Conservation (phyloP, 805 yeast genomes). For the Metahyphopichia silvanorum region DNA sequence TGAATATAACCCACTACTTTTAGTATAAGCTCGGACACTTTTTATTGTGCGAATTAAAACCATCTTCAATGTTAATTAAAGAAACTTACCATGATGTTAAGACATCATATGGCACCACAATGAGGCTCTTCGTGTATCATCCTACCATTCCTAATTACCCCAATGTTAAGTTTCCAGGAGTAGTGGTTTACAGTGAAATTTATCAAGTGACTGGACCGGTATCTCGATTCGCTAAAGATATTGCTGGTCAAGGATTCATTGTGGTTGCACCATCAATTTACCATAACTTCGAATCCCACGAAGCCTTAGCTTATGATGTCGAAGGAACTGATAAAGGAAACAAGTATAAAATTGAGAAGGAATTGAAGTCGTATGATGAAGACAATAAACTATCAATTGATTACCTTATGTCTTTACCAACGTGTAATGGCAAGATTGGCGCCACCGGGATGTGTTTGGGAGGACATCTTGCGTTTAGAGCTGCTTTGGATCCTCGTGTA, state of each 20-base stretch:
- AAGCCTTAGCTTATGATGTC: slow-evolving; percentile 64
- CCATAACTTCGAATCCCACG: slow-evolving; percentile 66
- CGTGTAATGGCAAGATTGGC: slow-evolving; percentile 72
- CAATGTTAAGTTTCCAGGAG: slow-evolving; percentile 78
- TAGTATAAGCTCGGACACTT: too few species aligned
- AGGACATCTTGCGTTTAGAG: slow-evolving; percentile 75
- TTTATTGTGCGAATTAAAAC: too few species aligned
- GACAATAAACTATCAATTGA: slow-evolving; percentile 65
- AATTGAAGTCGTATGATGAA: slow-evolving; percentile 70
- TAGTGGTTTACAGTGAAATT: slow-evolving; percentile 73
- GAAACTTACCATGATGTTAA: slow-evolving; percentile 62
- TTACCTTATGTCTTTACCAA: slow-evolving; percentile 51
- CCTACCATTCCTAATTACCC: slow-evolving; percentile 74
- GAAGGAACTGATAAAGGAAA: slow-evolving; percentile 79
- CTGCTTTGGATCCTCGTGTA: slow-evolving; percentile 61
- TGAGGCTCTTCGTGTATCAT: slow-evolving; percentile 63
- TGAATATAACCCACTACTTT: too few species aligned
- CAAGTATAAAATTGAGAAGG: slow-evolving; percentile 60
- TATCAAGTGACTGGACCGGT: slow-evolving; percentile 86
- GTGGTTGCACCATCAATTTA: slow-evolving; percentile 79
- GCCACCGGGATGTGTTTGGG: slow-evolving; percentile 89
- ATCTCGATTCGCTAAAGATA: slow-evolving; percentile 68
- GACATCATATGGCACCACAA: slow-evolving; percentile 63
- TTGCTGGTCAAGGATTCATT: slow-evolving; percentile 77
- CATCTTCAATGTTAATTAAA: slow-evolving; percentile 67